Evolutionary conservation across 352 stramenopile genomes (phyloP), one percentile per base, ranked within the genome.

Genomic region (Phytophthora niederhauseri): DNA sequence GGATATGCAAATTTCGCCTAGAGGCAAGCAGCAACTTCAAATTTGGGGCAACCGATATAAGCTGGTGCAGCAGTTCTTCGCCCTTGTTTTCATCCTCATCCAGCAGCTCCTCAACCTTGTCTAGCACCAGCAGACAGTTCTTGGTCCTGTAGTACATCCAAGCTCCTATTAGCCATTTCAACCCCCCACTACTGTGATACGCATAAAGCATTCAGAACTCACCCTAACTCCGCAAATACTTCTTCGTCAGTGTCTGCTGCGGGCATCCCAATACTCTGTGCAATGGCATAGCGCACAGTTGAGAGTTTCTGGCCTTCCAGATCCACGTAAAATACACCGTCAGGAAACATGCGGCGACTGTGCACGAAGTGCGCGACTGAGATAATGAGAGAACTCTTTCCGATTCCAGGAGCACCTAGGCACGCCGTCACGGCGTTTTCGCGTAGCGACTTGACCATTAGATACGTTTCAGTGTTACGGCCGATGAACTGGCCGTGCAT

Each of bases 401-500:
- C 87, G 22, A 95, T 95, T 11, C 85, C 87, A 45, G 87, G 87
- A 2, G 85, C 87, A 5, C 87, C 87, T 4, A 92, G 70, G 45
- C 87, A 95, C 12, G 79, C 81, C 14, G 87, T 93, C 50, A 93
- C 87, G 0, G 86, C 77, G 61, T 91, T 92, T n/a, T 90, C 76
- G 12, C 70, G 69, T n/a, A 95, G 52, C 11, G 87, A 91, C 24
- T 87, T 88, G 36, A 95, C 84, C 66, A 95, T 81, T 31, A 91
- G 48, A 52, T 92, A 95, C 19, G 84, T 93, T 70, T 95, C 87
- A 8, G 82, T 85, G 55, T 92, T 90, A 31, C 85, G 84, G 1
- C 87, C 87, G 48, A 95, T 90, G 67, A 95, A 95, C 76, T 93
- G 86, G 7, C 84, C 85, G 60, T 93, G 84, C 85, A 95, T 93